phyloP scores from a whole-genome alignment of 306 rosid genomes.

The Begonia fuchsioides region DNA sequence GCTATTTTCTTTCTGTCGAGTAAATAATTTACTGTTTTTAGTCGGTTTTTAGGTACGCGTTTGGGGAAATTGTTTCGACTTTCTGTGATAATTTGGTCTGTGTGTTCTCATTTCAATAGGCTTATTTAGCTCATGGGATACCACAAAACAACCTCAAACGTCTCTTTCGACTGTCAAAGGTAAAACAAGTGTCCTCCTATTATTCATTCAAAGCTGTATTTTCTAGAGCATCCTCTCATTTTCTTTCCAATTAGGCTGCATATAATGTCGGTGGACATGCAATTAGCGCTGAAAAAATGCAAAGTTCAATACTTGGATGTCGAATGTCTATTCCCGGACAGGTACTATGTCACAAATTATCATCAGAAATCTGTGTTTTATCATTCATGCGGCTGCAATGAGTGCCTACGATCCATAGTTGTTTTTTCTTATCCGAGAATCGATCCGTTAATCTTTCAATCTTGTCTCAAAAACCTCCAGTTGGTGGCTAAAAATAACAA shows the following conservation, averaged over 20 bases:
- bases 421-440: too few species aligned
- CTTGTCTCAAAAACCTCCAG: too few species aligned
- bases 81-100: conserved; percentile 2
- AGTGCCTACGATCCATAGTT: too few species aligned
- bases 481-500: too few species aligned
- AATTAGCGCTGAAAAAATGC: conserved; percentile 76
- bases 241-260: conserved; percentile 54
- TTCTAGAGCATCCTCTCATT: conserved; percentile 1
- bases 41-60: too few species aligned
- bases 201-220: background rate
- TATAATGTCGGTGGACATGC: conserved; percentile 83
- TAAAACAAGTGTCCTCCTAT: conserved; percentile 14
- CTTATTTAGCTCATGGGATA: conserved; percentile 87
- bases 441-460: too few species aligned
- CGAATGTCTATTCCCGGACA: conserved; percentile 87
- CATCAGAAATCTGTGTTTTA: too few species aligned
- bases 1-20: too few species aligned
- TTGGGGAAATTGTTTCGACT: background rate
- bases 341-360: conserved; percentile 19
- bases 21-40: too few species aligned
- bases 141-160: conserved; percentile 79
- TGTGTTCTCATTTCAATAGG: conserved; percentile 26
- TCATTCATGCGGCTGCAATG: too few species aligned
- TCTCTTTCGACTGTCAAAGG: conserved; percentile 75
- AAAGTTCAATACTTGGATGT: conserved; percentile 67